These are phyloP conservation scores for Decorospora gaudefroyi DNA, from an alignment of 2,329 filamentous ascomycete species.

Conservation along the genomic window DNA sequence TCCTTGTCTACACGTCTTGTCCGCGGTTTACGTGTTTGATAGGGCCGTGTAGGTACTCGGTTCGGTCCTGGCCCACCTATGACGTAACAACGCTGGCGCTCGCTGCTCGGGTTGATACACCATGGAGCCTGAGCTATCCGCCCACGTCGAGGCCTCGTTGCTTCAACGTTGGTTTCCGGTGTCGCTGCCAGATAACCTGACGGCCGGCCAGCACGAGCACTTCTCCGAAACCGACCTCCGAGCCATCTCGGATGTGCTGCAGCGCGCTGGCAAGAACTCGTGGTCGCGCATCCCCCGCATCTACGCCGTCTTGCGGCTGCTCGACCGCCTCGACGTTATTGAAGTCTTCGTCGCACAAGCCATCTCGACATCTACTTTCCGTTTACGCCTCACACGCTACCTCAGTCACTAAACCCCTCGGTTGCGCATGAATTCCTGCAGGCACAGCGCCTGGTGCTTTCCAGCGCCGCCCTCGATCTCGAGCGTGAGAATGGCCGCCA, in stretches of 20 bases:
- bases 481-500: constrained; percentile 13
- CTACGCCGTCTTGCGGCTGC: constrained; percentile 20
- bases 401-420: neutral
- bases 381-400: neutral
- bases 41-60: too few species aligned
- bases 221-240: constrained; percentile 16
- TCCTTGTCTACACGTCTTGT: too few species aligned
- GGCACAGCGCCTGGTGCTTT: constrained; percentile 17
- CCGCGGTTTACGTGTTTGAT: too few species aligned
- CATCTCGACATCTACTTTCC: constrained; percentile 16
- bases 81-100: too few species aligned
- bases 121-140: too few species aligned
- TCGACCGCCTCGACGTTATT: constrained; percentile 14
- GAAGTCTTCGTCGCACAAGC: constrained; percentile 17
- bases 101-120: too few species aligned
- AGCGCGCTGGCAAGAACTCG: constrained; percentile 2
- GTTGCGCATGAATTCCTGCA: constrained; percentile 15
- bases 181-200: too few species aligned
- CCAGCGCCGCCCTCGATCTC: constrained; percentile 12
- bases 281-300: constrained; percentile 24
- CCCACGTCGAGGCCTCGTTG: too few species aligned
- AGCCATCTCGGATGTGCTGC: constrained; percentile 15
- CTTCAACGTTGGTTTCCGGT: too few species aligned
- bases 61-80: too few species aligned
- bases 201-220: too few species aligned